phyloP scores from a whole-genome alignment of 1,284 basidiomycete genomes.

The Malassezia psittaci region DNA sequence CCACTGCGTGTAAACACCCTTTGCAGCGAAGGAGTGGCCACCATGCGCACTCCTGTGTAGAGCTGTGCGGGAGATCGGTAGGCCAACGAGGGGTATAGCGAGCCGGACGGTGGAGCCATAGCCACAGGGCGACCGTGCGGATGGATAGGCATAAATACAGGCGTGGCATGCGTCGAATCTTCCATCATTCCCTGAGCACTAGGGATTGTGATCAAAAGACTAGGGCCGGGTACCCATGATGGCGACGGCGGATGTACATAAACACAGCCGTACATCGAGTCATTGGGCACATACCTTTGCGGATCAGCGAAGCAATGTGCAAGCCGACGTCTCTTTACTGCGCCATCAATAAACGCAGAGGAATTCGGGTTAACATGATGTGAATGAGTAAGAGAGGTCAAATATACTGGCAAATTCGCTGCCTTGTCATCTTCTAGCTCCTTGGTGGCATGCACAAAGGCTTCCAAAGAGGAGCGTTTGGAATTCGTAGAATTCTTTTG shows the following conservation, averaged over 20 bases:
- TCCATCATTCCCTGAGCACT: slow-evolving; percentile 23
- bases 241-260: slow-evolving; percentile 27
- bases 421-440: slow-evolving; percentile 27
- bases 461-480: slow-evolving; percentile 24
- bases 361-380: slow-evolving; percentile 19
- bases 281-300: slow-evolving; percentile 31
- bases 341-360: slow-evolving; percentile 11
- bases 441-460: slow-evolving; percentile 33
- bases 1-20: slow-evolving; percentile 28
- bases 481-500: not conserved
- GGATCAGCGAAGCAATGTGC: slow-evolving; percentile 34
- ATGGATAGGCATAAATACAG: slow-evolving; percentile 32
- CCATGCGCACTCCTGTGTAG: slow-evolving; percentile 27
- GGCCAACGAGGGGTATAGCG: slow-evolving; percentile 27
- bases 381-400: slow-evolving; percentile 28
- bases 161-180: slow-evolving; percentile 22
- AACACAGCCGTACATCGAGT: slow-evolving; percentile 36
- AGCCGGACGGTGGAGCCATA: slow-evolving; percentile 26
- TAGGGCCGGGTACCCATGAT: slow-evolving; percentile 31
- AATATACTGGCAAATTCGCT: slow-evolving; percentile 19
- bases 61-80: slow-evolving; percentile 33
- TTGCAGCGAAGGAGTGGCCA: slow-evolving; percentile 26
- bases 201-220: slow-evolving; percentile 35
- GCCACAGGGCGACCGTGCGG: slow-evolving; percentile 37
- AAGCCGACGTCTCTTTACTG: slow-evolving; percentile 30